These are phyloP conservation scores for Russula dissimulans DNA, from an alignment of 768 basidiomycete genomes.

Conservation along the genomic window DNA sequence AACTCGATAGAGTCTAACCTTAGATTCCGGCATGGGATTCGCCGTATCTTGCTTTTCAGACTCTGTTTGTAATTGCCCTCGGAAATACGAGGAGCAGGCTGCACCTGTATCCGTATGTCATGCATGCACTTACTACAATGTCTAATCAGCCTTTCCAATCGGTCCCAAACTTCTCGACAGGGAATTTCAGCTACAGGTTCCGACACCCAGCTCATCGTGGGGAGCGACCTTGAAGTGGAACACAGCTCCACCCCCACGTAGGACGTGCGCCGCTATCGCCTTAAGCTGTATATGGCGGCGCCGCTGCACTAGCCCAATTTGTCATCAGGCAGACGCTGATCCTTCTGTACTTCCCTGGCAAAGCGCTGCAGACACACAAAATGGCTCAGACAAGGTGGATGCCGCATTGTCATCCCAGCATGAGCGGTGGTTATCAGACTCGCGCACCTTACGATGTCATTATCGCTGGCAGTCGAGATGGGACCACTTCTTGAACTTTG, in stretches of 20 bases:
- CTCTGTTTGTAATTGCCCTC: neutral
- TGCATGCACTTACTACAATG: neutral
- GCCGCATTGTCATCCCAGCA: neutral
- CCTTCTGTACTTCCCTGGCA: neutral
- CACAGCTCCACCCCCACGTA: neutral
- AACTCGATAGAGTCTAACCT: neutral
- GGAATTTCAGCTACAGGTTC: neutral
- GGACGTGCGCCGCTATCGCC: neutral
- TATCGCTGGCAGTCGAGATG: neutral
- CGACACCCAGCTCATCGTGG: neutral
- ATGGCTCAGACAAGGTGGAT: neutral
- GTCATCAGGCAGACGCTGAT: neutral
- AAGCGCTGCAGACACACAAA: neutral
- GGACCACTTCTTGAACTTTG: neutral
- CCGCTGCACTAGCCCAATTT: neutral
- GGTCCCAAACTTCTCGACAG: neutral
- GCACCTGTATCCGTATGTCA: neutral
- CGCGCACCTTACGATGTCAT: neutral
- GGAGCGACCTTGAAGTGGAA: neutral
- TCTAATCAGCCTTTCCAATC: neutral
- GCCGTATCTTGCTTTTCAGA: neutral
- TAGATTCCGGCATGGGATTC: neutral
- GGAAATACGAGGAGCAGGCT: neutral
- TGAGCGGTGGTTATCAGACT: neutral
- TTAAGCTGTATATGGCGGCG: neutral